Percentiles rank a stretch among this genome's conserved stretches.
Conservation (phyloP, 139 green algal species). For the Tetratostichococcus sp. region DNA sequence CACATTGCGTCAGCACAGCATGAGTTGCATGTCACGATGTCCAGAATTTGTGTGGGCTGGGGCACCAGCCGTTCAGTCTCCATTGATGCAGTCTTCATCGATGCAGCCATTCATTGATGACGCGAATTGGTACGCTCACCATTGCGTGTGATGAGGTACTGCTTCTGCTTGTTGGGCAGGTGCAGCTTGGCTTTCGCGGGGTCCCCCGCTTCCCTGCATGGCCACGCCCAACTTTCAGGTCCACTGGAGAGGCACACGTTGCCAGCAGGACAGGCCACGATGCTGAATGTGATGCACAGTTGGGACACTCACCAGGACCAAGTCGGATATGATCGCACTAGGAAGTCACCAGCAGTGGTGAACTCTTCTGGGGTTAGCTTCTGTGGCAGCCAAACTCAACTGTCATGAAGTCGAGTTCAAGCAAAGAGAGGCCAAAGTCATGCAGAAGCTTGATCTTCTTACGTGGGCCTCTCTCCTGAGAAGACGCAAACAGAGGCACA, state of each 20-base stretch:
- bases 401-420: no score
- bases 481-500: no score
- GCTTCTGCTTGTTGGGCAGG: conserved; percentile 70
- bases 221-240: neutral
- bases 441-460: no score
- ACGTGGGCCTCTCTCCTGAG: neutral
- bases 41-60: no score
- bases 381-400: conserved; percentile 46
- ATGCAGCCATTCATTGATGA: no score
- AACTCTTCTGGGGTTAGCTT: conserved; percentile 88
- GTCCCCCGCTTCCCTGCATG: conserved; percentile 69
- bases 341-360: conserved; percentile 71
- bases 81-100: no score
- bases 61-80: no score
- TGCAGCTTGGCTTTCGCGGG: conserved; percentile 52
- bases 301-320: conserved; percentile 85
- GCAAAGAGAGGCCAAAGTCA: no score
- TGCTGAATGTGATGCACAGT: no score
- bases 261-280: no score
- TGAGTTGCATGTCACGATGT: neutral
- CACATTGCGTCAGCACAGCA: neutral
- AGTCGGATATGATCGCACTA: conserved; percentile 77
- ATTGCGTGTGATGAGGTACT: conserved; percentile 83
- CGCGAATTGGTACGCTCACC: no score
- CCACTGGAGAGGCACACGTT: no score